Percentiles rank a stretch among this genome's conserved stretches.
Evolutionary conservation across 176 grass and related monocot genomes (phyloP).

Genomic region (Eleusine coracana): DNA sequence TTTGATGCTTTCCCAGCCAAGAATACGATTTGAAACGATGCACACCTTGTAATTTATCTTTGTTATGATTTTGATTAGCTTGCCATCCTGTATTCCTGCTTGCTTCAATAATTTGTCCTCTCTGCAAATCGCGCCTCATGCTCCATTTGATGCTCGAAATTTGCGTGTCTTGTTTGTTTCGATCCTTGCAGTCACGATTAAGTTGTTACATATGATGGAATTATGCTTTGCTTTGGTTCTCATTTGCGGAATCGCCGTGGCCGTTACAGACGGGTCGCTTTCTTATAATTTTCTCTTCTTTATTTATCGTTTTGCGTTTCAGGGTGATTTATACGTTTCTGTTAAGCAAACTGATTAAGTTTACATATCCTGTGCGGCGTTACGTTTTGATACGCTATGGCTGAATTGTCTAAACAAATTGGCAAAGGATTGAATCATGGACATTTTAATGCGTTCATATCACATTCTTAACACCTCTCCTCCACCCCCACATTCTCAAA

Average conservation of each 20-base stretch:
- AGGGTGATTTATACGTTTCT: slow-evolving; percentile 5
- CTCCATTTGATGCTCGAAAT: background rate
- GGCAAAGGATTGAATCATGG: background rate
- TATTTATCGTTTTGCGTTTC: slow-evolving; percentile 1
- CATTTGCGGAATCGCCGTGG: background rate
- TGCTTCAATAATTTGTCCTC: background rate
- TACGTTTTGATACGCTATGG: background rate
- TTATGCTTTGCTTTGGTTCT: background rate
- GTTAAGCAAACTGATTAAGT: background rate
- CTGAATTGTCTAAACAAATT: background rate
- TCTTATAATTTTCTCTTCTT: slow-evolving; percentile 18
- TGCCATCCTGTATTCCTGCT: background rate
- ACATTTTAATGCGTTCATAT: background rate
- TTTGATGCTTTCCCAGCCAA: background rate
- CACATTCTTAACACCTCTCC: background rate
- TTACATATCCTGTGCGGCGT: slow-evolving; percentile 28
- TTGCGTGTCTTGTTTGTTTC: background rate
- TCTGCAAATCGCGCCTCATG: background rate
- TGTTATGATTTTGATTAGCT: slow-evolving; percentile 4
- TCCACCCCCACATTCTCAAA: background rate
- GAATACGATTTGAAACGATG: too few species aligned
- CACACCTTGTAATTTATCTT: background rate
- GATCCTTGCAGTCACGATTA: slow-evolving; percentile 3
- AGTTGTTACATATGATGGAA: background rate
- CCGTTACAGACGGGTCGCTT: background rate